Percentiles rank a stretch among this genome's conserved stretches.
Evolutionary conservation across 805 yeast genomes (phyloP).

Genomic region (Candida ulmi): DNA sequence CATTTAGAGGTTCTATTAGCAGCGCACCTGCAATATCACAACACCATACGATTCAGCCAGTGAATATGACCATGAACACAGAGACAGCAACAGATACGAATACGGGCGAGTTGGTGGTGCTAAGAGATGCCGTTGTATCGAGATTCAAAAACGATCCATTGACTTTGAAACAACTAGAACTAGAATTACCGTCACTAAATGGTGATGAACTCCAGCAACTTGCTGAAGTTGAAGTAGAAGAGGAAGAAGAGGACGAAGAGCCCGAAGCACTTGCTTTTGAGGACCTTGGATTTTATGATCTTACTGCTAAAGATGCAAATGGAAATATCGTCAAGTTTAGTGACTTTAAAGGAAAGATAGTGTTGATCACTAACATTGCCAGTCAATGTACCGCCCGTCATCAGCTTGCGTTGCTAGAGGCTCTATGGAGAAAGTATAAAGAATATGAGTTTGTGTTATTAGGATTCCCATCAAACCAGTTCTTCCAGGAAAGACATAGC

Average conservation of each 20-base stretch:
- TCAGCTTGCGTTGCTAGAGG: constrained; percentile 70
- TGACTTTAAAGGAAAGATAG: constrained; percentile 71
- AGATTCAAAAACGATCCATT: not conserved
- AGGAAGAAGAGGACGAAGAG: not conserved
- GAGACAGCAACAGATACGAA: no score
- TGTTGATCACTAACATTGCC: constrained; percentile 82
- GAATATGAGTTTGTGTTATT: constrained; percentile 59
- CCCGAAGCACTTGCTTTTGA: not conserved
- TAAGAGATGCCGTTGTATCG: no score
- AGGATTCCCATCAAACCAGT: constrained; percentile 92
- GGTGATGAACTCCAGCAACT: no score
- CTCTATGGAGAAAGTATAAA: constrained; percentile 57
- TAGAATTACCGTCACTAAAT: no score
- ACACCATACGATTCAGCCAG: no score
- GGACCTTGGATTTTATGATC: constrained; percentile 49
- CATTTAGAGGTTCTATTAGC: no score
- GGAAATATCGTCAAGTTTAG: constrained; percentile 55
- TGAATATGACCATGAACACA: no score
- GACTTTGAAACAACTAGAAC: no score
- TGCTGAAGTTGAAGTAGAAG: not conserved
- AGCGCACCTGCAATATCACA: no score
- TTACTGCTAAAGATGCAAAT: constrained; percentile 52
- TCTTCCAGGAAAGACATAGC: constrained; percentile 76
- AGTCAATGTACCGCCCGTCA: constrained; percentile 78
- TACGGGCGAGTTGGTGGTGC: no score